phyloP scores from a whole-genome alignment of 441 rosid species.

The Jatropha podagrica region DNA sequence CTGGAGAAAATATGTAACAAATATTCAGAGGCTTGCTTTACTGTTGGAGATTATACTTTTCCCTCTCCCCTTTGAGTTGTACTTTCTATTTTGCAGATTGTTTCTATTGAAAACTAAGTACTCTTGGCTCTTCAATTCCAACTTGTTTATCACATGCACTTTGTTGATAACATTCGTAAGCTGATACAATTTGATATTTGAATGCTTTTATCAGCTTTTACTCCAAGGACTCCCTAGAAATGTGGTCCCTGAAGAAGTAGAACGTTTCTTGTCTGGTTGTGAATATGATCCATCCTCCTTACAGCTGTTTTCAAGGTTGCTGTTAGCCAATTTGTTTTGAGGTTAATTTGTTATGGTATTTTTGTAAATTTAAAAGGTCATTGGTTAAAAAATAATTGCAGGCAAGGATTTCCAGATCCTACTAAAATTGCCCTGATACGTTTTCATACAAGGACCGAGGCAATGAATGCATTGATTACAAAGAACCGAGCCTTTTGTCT shows the following conservation, averaged over 20 bases:
- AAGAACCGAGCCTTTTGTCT: slow-evolving; percentile 69
- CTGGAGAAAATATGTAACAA: neutral
- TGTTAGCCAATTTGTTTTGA: neutral
- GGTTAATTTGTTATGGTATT: slow-evolving; percentile 13
- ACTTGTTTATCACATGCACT: neutral
- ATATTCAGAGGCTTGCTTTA: neutral
- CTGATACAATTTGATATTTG: slow-evolving; percentile 1
- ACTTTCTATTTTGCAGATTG: neutral
- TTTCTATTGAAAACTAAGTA: neutral
- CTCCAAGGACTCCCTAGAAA: slow-evolving; percentile 60
- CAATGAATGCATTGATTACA: slow-evolving; percentile 62
- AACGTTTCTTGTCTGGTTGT: slow-evolving; percentile 74
- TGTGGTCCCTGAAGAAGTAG: slow-evolving; percentile 58
- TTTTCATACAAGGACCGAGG: slow-evolving; percentile 56
- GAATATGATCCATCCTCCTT: slow-evolving; percentile 55
- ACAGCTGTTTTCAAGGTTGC: slow-evolving; percentile 41
- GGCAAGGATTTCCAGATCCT: slow-evolving; percentile 36
- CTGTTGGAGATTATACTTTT: neutral
- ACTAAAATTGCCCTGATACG: slow-evolving; percentile 47
- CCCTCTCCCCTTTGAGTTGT: neutral
- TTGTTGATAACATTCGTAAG: neutral
- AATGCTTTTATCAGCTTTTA: slow-evolving; percentile 42
- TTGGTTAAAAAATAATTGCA: slow-evolving; percentile 30
- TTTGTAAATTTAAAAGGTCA: neutral
- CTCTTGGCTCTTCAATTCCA: neutral